Evolutionary conservation across 1,284 basidiomycete genomes (phyloP), one percentile per base, ranked within the genome.

Genomic region (Moesziomyces sp.): DNA sequence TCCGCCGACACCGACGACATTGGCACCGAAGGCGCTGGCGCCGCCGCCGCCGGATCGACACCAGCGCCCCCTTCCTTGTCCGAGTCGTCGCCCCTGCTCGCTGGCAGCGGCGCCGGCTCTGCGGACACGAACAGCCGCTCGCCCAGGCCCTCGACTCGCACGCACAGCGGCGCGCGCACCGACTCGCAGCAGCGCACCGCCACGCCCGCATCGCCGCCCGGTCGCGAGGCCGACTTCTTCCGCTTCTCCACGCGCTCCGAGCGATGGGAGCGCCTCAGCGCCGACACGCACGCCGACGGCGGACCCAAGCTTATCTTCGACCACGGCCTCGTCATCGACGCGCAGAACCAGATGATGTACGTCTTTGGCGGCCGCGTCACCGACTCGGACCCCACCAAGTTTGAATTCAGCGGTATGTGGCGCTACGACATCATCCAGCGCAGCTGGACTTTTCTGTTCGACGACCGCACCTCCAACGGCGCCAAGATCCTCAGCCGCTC

Each of bases 321-420:
- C 81, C 92, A 93, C 78, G 91, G 92, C 80, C 91, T 93, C 88
- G 89, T 87, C 42, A 88, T 93, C 69, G 92, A 93, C 76, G 87
- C 87, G 26, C 89, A 91, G 18, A 85, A 88, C 0, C 91, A 92
- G 80, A 87, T 89, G 16, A 82, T 94, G 19, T 93, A 92, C 70
- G 88, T 93, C 11, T 91, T 90, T 72, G 92, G 92, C 11, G 92
- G 92, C 3, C 88, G 90, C 10, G 86, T 92, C 9, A 88, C 90
- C 21, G 90, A 91, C 69, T 88, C 87, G 6, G 72, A 77, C 50
- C 65, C 76, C n/a, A 53, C 44, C 47, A 65, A 66, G 47, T 58
- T 73, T n/a, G 73, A 76, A 43, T 81, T 83, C 53, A 75, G 76
- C 53, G 84, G 85, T 28, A 72, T 85, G 77, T 85, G 79, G 75